Percentiles rank a stretch among this genome's conserved stretches.
Conservation (phyloP, 148 eudicot species). For the Diospyros lotus region DNA sequence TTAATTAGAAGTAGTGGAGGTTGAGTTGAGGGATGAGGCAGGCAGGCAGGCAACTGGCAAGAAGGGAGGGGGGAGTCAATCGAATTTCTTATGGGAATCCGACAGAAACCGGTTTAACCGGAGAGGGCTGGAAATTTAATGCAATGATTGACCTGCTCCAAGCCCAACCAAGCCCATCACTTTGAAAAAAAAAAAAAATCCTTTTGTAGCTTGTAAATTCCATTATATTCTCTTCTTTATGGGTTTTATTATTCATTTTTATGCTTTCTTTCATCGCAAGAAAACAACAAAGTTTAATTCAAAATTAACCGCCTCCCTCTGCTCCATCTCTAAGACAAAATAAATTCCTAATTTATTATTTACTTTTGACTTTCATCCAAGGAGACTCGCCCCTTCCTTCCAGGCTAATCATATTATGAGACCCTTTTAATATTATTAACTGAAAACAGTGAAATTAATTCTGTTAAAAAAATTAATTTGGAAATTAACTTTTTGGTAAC, state of each 20-base stretch:
- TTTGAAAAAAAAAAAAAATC: neutral
- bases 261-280: too few species aligned
- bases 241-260: too few species aligned
- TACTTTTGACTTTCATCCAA: neutral
- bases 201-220: too few species aligned
- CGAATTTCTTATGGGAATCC: conserved; percentile 10
- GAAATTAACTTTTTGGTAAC: neutral
- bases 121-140: conserved; percentile 16
- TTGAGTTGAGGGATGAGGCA: too few species aligned
- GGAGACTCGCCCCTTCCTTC: neutral
- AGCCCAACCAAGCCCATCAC: conserved; percentile 2
- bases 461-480: too few species aligned
- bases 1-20: too few species aligned
- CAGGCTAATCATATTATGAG: neutral
- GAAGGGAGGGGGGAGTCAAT: too few species aligned
- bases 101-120: conserved; percentile 28
- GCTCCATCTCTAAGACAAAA: neutral
- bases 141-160: conserved; percentile 23
- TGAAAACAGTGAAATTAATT: too few species aligned
- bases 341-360: neutral
- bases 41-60: too few species aligned
- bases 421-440: neutral
- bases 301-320: neutral
- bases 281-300: neutral
- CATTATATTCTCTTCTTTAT: neutral